Evolutionary conservation across 148 eudicot species (phyloP), one percentile per base, ranked within the genome.

Genomic region (Dianthus caryophyllus): DNA sequence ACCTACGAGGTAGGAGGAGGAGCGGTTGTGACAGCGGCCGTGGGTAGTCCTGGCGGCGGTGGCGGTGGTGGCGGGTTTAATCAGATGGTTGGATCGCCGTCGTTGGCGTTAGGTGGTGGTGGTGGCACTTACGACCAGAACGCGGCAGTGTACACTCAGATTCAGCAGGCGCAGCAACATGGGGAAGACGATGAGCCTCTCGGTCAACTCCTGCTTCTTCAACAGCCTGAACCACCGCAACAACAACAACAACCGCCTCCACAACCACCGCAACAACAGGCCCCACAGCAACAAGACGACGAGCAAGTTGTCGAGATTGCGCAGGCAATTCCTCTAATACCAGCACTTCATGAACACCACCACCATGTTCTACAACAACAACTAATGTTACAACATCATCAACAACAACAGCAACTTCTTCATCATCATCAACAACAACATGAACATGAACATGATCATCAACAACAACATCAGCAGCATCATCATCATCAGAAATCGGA

Each of bases 31-130:
- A 52, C 49, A 17, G 62, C 43, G 5, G 44, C 54, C 13, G 41
- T 11, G 38, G 70, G 14, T n/a, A 53, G 67, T 41, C 39, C 33
- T 21, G 69, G 70, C 5, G 64, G 76, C 12, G 70, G 75, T 12
- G 87, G 84, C 15, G 69, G 70, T 11, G 64, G 76, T 15, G 70
- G 75, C 11, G 87, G 84, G 67, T 78, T 84, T 22, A 85, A 77
- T 62, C 79, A 77, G 6, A 41, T 41, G 60, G 70, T 61, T 68
- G 69, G 76, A 0, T 77, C 67, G 8, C 88, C 90, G 1, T 65
- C 80, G 0, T 66, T 83, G 72, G 92, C 78, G 6, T 66, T 89
- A 31, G 86, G 79, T 36, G 65, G 75, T 27, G 64, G 79, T 36
- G 65, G 75, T 27, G 64, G 64, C 13, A 22, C 81, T 0, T 87